A percentile compares a stretch with the other conserved stretches of the same genome.
Conservation (phyloP, 2,329 filamentous ascomycete genomes). For the Colletotrichum kahawae region DNA sequence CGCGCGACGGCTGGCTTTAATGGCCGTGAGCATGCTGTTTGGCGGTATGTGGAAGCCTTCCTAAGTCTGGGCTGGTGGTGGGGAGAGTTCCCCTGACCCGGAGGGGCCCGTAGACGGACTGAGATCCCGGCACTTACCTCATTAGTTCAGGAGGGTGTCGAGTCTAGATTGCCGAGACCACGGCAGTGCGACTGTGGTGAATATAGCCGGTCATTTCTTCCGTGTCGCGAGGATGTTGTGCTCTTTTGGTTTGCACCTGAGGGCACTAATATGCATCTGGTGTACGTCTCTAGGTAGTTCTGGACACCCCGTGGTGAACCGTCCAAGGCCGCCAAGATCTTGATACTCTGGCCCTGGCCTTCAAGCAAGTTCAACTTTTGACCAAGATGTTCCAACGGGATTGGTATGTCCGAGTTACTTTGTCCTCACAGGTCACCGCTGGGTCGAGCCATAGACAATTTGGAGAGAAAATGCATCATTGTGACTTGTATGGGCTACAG, state of each 20-base stretch:
- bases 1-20: neutral
- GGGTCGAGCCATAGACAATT: neutral
- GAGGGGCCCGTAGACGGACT: neutral
- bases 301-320: neutral
- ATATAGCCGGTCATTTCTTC: slow-evolving; percentile 1
- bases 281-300: neutral
- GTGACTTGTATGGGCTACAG: neutral
- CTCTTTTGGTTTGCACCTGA: neutral
- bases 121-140: neutral
- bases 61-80: neutral
- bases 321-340: neutral
- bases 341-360: neutral
- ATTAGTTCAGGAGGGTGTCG: neutral
- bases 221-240: neutral
- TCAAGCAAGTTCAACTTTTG: neutral
- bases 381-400: neutral
- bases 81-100: neutral
- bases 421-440: neutral
- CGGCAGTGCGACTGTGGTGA: neutral
- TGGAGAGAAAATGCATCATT: neutral
- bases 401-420: neutral
- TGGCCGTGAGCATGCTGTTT: neutral
- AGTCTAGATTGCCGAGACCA: slow-evolving; percentile 1
- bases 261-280: neutral
- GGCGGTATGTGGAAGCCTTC: neutral